phyloP scores from a whole-genome alignment of 306 rosid genomes.

The Cucurbita pepo region DNA sequence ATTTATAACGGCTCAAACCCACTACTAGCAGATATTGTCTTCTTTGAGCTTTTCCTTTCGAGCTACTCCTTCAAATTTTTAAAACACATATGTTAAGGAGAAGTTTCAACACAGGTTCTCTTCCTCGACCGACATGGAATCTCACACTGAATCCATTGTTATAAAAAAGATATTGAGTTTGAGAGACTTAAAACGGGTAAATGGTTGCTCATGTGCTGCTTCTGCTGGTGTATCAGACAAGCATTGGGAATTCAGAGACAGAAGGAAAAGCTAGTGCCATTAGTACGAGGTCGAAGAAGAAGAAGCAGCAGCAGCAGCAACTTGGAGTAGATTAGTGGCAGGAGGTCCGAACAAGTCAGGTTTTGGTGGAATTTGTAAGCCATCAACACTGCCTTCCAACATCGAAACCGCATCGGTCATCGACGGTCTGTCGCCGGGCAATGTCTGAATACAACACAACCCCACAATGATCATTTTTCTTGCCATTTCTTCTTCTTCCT shows the following conservation, averaged over 20 bases:
- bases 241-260: not conserved
- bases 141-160: too few relatives aligned
- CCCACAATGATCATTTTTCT: not conserved
- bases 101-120: too few relatives aligned
- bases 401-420: not conserved
- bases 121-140: too few relatives aligned
- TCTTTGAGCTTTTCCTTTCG: too few relatives aligned
- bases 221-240: not conserved
- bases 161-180: not conserved
- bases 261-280: not conserved
- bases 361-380: conserved; percentile 2
- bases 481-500: not conserved
- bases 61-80: too few relatives aligned
- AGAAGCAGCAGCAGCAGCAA: not conserved
- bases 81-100: too few relatives aligned
- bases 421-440: not conserved
- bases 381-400: not conserved
- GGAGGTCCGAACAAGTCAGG: not conserved
- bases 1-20: too few relatives aligned
- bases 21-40: too few relatives aligned
- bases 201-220: not conserved
- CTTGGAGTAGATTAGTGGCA: not conserved
- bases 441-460: not conserved
- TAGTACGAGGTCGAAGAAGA: not conserved
- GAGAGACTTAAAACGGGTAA: not conserved